phyloP scores from a whole-genome alignment of 164 flowering plant species.

The Nymphaea colorata region DNA sequence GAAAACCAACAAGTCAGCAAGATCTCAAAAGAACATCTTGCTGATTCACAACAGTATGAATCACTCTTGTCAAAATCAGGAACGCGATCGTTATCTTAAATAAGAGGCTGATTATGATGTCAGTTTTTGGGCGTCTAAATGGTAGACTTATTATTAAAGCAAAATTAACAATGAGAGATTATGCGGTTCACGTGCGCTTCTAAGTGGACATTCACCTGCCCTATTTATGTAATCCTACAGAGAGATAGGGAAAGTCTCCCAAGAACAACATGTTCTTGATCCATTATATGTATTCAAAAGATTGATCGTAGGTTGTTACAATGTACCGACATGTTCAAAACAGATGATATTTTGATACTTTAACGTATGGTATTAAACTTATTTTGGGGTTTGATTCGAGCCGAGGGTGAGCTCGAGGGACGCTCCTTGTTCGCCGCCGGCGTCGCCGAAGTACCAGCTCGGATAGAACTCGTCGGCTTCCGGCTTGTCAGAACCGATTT shows the following conservation, averaged over 20 bases:
- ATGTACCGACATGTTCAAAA: too few relatives aligned
- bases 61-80: background rate
- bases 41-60: background rate
- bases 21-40: background rate
- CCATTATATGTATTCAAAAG: too few relatives aligned
- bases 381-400: conserved; percentile 11
- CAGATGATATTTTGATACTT: too few relatives aligned
- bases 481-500: conserved; percentile 15
- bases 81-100: background rate
- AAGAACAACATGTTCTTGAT: too few relatives aligned
- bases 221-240: background rate
- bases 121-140: background rate
- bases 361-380: too few relatives aligned
- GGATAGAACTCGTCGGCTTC: conserved; percentile 13
- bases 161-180: background rate
- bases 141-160: background rate
- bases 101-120: background rate
- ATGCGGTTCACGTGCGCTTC: background rate
- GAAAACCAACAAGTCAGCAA: background rate
- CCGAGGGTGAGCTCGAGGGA: conserved; percentile 75
- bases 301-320: too few relatives aligned
- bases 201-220: background rate
- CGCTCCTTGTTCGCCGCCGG: conserved; percentile 6
- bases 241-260: too few relatives aligned
- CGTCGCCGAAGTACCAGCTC: conserved; percentile 19